Percentiles rank a stretch among this genome's conserved stretches.
phyloP scores from a whole-genome alignment of 768 basidiomycete species.

The Suillus ampliporus region DNA sequence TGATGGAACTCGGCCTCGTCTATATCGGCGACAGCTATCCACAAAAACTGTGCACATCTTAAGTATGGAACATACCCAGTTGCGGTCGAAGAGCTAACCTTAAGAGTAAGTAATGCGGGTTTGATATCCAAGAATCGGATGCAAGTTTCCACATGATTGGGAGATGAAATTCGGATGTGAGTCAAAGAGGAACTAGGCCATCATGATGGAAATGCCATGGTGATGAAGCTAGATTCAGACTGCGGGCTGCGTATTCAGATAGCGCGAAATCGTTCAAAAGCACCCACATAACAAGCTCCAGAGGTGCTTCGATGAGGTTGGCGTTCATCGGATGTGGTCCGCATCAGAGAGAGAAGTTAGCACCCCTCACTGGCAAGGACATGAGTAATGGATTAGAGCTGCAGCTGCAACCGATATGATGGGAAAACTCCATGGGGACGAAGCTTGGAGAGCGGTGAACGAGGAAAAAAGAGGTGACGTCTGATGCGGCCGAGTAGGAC shows the following conservation, averaged over 20 bases:
- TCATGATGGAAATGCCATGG: background rate
- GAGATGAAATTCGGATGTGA: background rate
- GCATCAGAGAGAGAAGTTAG: background rate
- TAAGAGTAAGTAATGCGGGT: background rate
- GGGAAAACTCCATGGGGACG: background rate
- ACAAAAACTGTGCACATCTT: background rate
- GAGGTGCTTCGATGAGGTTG: background rate
- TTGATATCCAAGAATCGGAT: background rate
- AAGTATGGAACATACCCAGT: background rate
- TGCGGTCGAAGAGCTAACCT: background rate
- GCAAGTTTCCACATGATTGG: background rate
- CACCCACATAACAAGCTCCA: background rate
- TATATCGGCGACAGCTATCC: background rate
- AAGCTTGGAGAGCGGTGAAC: background rate
- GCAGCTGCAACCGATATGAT: background rate
- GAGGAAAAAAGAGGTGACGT: background rate
- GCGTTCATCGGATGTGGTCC: background rate
- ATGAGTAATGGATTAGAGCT: background rate
- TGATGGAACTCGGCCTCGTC: background rate
- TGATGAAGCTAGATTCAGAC: background rate
- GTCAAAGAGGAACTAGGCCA: background rate
- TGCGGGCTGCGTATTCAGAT: background rate
- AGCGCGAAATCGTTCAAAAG: background rate
- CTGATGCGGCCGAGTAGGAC: background rate
- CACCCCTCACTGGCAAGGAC: no score